phyloP scores from a whole-genome alignment of 2,329 filamentous ascomycete species.

The Fusarium dimerum region DNA sequence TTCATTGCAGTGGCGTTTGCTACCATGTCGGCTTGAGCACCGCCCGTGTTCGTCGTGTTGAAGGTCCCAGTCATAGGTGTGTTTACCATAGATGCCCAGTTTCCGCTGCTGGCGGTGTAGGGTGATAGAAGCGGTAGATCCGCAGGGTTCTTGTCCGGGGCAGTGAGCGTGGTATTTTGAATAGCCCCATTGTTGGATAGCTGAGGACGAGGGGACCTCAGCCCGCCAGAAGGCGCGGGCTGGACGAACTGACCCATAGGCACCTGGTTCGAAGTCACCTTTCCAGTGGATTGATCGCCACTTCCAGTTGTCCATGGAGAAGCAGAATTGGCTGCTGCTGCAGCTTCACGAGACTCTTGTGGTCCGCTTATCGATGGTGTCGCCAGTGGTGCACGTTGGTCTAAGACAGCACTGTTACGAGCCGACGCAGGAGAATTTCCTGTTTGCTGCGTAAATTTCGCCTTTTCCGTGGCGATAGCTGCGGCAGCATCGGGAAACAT shows the following conservation, averaged over 20 bases:
- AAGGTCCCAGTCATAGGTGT: slow-evolving; percentile 94
- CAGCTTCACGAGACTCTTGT: slow-evolving; percentile 33
- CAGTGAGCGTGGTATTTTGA: slow-evolving; percentile 80
- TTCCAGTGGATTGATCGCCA: slow-evolving; percentile 58
- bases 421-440: slow-evolving; percentile 88
- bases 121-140: slow-evolving; percentile 87
- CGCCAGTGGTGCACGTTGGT: slow-evolving; percentile 72
- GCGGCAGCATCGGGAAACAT: slow-evolving; percentile 99
- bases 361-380: slow-evolving; percentile 73
- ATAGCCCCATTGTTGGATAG: slow-evolving; percentile 69
- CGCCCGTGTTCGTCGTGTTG: slow-evolving; percentile 52
- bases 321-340: slow-evolving; percentile 34
- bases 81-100: slow-evolving; percentile 98
- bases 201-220: slow-evolving; percentile 79
- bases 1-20: slow-evolving; percentile 99
- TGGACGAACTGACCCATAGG: slow-evolving; percentile 96
- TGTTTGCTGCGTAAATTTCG: slow-evolving; percentile 94
- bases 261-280: slow-evolving; percentile 75
- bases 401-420: slow-evolving; percentile 83
- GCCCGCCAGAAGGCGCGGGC: slow-evolving; percentile 68
- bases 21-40: slow-evolving; percentile 91
- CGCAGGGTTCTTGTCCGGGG: slow-evolving; percentile 62
- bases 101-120: slow-evolving; percentile 76
- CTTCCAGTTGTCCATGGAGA: slow-evolving; percentile 75
- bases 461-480: slow-evolving; percentile 98